Percentiles rank a stretch among this genome's conserved stretches.
Conservation (phyloP, 1,284 basidiomycete genomes). For the Ustilago tritici region DNA sequence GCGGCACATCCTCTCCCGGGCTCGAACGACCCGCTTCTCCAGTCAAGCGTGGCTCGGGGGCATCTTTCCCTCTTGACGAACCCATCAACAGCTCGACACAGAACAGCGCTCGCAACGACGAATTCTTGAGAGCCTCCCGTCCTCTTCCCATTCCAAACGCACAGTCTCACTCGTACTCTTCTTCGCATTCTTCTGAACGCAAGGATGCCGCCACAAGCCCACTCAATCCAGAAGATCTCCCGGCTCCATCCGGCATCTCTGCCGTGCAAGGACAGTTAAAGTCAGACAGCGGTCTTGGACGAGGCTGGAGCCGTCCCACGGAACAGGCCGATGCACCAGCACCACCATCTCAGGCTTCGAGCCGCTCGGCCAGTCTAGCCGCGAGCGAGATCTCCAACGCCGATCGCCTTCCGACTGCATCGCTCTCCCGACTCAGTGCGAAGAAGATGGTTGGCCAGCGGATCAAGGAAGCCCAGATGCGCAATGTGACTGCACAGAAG, state of each 20-base stretch:
- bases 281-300: constrained; percentile 23
- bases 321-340: constrained; percentile 18
- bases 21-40: constrained; percentile 41
- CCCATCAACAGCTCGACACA: not conserved
- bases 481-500: constrained; percentile 42
- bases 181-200: constrained; percentile 22
- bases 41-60: constrained; percentile 16
- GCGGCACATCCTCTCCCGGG: constrained; percentile 25
- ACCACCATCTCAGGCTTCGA: constrained; percentile 17
- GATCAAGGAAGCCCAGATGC: constrained; percentile 59
- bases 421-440: constrained; percentile 57
- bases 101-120: constrained; percentile 13
- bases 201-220: constrained; percentile 57
- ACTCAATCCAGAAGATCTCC: constrained; percentile 46
- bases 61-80: constrained; percentile 11
- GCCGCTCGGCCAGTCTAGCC: constrained; percentile 26
- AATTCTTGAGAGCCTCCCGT: constrained; percentile 20
- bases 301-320: constrained; percentile 27
- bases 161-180: constrained; percentile 22
- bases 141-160: constrained; percentile 39
- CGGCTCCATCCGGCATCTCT: constrained; percentile 14
- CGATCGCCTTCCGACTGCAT: constrained; percentile 55
- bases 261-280: constrained; percentile 17
- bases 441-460: constrained; percentile 63
- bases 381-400: constrained; percentile 23